Evolutionary conservation across 2,329 filamentous ascomycete species (phyloP), one percentile per base, ranked within the genome.

Genomic region (Diplodia mutila): DNA sequence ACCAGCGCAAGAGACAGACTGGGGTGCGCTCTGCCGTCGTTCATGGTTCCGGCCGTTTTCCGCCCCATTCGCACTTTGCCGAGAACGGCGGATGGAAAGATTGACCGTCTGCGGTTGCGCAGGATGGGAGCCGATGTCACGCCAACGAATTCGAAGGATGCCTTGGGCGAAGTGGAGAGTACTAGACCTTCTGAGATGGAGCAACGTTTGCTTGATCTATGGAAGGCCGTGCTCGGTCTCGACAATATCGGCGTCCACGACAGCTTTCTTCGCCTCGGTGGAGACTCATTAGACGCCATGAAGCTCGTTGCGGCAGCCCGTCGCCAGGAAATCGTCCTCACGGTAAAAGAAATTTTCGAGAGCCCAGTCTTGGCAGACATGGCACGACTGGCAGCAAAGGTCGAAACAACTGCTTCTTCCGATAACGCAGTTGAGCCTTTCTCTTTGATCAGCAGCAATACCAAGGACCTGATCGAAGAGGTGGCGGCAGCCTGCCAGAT

Each of bases 281-380:
- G 82, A n/a, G 81, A 84, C 63, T 83, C 81, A 0, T 75, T 84
- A 3, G 71, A 75, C 2, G 82, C 82, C 0, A 84, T 84, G 80
- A 76, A 76, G 48, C 75, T 89, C 0, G 87, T 88, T 1, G 81
- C 85, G 14, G 84, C 85, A 65, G 82, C 85, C 2, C 79, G 86
- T 21, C 77, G 80, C 2, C 80, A 82, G 34, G 83, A 82, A 0
- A 73, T 86, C 61, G 77, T 79, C 12, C 71, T 89, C 25, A 85
- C 81, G 0, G 87, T 89, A 1, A 83, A 84, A 2, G 81, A 86
- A 27, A 84, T 88, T 66, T 88, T 89, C 77, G 77, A 76, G 16
- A 75, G 82, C 59, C 80, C 82, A 34, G 79, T 74, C 4, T 73
- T 84, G 4, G 73, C 81, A 1, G 79, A 76, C 0, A 85, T 86